Conservation (phyloP, 1,284 basidiomycete genomes). For the Tilletia caries region DNA sequence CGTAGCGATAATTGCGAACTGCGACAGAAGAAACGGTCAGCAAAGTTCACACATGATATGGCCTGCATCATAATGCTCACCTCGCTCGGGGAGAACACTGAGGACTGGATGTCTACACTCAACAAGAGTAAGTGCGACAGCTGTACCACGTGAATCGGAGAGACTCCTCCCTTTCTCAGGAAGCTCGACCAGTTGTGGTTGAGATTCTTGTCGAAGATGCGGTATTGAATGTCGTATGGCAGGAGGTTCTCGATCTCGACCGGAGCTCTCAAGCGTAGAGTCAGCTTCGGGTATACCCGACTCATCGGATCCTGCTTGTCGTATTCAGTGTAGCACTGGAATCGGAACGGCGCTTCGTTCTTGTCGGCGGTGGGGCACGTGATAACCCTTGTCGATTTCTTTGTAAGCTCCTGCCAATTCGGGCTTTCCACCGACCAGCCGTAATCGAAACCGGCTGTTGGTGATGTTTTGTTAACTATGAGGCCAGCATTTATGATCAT, state of each 20-base stretch:
- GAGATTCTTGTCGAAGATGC: slow-evolving; percentile 89
- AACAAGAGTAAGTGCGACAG: slow-evolving; percentile 88
- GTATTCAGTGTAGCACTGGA: slow-evolving; percentile 86
- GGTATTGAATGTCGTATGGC: slow-evolving; percentile 91
- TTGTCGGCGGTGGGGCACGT: slow-evolving; percentile 79
- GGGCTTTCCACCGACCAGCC: slow-evolving; percentile 81
- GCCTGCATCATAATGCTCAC: slow-evolving; percentile 84
- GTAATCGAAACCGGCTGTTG: slow-evolving; percentile 80
- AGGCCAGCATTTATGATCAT: too few relatives aligned
- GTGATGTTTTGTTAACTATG: too few relatives aligned
- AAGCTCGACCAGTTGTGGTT: slow-evolving; percentile 80
- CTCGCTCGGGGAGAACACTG: slow-evolving; percentile 92
- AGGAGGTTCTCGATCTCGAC: slow-evolving; percentile 94
- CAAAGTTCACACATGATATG: too few relatives aligned
- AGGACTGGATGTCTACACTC: slow-evolving; percentile 74
- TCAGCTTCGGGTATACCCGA: slow-evolving; percentile 71
- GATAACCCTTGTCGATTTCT: slow-evolving; percentile 72
- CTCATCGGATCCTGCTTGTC: slow-evolving; percentile 66
- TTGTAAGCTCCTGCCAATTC: slow-evolving; percentile 82
- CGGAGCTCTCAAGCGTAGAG: slow-evolving; percentile 83
- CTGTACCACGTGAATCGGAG: slow-evolving; percentile 95
- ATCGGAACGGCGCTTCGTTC: slow-evolving; percentile 85
- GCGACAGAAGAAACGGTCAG: too few relatives aligned
- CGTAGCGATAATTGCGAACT: too few relatives aligned
- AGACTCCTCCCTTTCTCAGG: slow-evolving; percentile 85